Base-by-base conservation (phyloP, 2,329 filamentous ascomycete species). In the Penicillium hordei region DNA sequence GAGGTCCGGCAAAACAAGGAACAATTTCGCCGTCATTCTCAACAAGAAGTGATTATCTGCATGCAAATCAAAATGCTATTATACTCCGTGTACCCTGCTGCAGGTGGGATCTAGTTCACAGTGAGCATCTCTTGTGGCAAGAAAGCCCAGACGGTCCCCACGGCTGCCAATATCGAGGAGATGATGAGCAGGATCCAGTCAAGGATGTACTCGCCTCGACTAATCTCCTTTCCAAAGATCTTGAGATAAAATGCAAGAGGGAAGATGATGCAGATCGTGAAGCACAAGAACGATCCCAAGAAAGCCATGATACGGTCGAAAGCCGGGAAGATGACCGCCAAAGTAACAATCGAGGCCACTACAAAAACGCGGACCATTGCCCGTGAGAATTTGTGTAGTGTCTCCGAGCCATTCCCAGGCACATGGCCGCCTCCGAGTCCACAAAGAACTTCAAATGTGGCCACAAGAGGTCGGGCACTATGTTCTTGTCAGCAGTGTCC, bases 221-320 rank as follows among this genome's bases (percentile, higher is more conserved):
- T 77, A 45, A 97, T 85, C 59, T 93, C 87, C 49, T 86, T 82
- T 46, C 87, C 86, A 72, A 96, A 97, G 1, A 97, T 85, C 76
- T 93, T 96, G 56, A 97, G 78, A 70, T 97, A 92, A 71, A 99
- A 97, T 5, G 87, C 83, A 33, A 96, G 79, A 0, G 93, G 94
- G 50, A 99, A 81, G 74, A 96, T 92, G 64, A 97, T 87, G 76
- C 93, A 97, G 64, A 97, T 95, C 19, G 90, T 91, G 68, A 96
- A 96, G 77, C 93, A 97, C 17, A 96, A 83, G 4, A 92, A 89
- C 39, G 89, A 91, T 13, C 94, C 93, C 78, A 97, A 87, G 60
- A 96, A 87, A 4, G 90, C 89, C 87, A 96, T 96, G 70, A 96
- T 93, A 52, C 88, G 87, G 72, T 96, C 92, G 69, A 96, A 96